Conservation (phyloP, 345 rosid species). For the Rhizophora apiculata region DNA sequence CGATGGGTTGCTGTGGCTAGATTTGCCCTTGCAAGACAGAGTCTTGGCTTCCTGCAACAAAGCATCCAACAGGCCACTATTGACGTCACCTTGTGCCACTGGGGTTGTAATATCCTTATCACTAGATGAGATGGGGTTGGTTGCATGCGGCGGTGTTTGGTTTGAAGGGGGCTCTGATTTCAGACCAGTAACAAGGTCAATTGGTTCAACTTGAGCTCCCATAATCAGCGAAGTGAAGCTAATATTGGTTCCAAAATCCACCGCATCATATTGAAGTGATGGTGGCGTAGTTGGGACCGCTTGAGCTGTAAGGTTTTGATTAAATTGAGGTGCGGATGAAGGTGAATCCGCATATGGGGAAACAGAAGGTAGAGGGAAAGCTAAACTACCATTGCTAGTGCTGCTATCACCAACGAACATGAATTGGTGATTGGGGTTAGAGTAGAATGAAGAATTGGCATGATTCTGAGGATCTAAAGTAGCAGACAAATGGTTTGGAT, state of each 20-base stretch:
- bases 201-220: conserved; percentile 36
- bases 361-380: conserved; percentile 33
- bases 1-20: not conserved
- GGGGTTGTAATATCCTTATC: conserved; percentile 5
- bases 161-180: conserved; percentile 45
- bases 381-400: conserved; percentile 16
- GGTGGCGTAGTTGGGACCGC: conserved; percentile 6
- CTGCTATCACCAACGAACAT: conserved; percentile 7
- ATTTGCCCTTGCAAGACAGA: conserved; percentile 30
- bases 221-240: conserved; percentile 54
- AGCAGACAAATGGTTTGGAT: not conserved
- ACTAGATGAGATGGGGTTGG: conserved; percentile 15
- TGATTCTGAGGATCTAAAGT: conserved; percentile 16
- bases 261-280: conserved; percentile 7
- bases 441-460: conserved; percentile 12
- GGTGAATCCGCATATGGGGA: conserved; percentile 21
- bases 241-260: conserved; percentile 19
- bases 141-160: conserved; percentile 36
- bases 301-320: conserved; percentile 14
- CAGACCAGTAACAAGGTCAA: conserved; percentile 5
- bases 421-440: conserved; percentile 19
- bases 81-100: conserved; percentile 8
- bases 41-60: conserved; percentile 51
- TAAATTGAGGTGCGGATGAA: conserved; percentile 11
- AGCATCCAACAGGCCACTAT: conserved; percentile 57